Evolutionary conservation across 371 early-diverging fungal genomes (phyloP), one percentile per base, ranked within the genome.

Genomic region (Dichotomocladium elegans): DNA sequence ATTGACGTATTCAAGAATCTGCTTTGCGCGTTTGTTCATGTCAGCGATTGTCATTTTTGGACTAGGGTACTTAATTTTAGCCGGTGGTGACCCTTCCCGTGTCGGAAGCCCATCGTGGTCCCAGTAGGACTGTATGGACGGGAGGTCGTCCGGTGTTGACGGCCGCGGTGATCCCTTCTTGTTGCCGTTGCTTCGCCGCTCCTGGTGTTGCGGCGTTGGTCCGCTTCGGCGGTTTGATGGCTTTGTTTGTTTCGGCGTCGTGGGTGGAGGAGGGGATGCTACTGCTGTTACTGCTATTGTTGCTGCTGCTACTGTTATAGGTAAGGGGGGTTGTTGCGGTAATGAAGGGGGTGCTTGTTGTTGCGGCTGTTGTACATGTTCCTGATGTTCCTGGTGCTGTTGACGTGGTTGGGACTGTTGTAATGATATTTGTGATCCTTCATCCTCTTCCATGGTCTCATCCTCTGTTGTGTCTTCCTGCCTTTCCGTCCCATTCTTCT

Each of bases 1-100:
- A 30, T 66, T 60, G 12, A 86, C 68, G 42, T 77, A 82, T 11
- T 82, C 82, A 52, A 81, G 51, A 25, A 86, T 65, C 33, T 77
- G 78, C 45, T 76, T 72, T 11, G 79, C 75, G 6, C 86, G 75
- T 51, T 77, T 79, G 51, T 66, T 75, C 86, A 83, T 86, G 29
- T 86, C 83, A 2, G 67, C 64, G n/a, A 85, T 54, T 0, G 77
- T 55, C 72, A 82, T 77, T 47, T 70, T 72, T 11, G 80, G 42
- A 43, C 67, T 62, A 12, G 83, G 82, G 42, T 74, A 74, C 51
- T 73, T 76, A 29, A 79, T 57, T 47, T 70, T 73, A 12, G 80
- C 71, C 14, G 81, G 78, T 4, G 74, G 71, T 0, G 75, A 66
- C 7, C 55, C 42, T 29, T 64, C 70, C 40, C 72, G 58, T 0